Base-by-base conservation (phyloP, 371 early-diverging fungal species). In the Circinella minor region DNA sequence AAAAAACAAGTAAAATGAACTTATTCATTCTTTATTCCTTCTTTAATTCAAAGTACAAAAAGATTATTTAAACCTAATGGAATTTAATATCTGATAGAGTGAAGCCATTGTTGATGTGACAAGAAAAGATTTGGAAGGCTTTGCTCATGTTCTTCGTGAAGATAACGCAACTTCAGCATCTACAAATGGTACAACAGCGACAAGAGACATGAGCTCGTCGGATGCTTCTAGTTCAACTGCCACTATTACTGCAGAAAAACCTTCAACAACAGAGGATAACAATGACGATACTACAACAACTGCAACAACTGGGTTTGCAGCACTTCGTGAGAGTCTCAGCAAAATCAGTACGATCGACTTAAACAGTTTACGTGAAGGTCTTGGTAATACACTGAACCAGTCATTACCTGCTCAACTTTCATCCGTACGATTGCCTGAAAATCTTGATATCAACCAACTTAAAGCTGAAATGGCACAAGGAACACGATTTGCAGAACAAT, bases 401-500 rank as follows among this genome's bases (percentile, higher is more conserved):
- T 57, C 57, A 4, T 65, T 65, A 36, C 65, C 65, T 65, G 51
- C 65, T 14, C 65, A 65, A 65, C 57, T 57, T 11, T 8, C 57
- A 57, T 27, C 46, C 1, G 74, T 83, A 6, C 66, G 73, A 66
- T 64, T 84, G 57, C 84, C 84, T 17, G 81, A 81, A 47, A 81
- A 81, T 57, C 78, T 84, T 68, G 75, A 84, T 55, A 65, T 84
- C 54, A 68, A 63, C 43, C 79, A 79, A 49, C 61, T 84, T 5
- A 70, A 71, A 54, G 73, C 78, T 27, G 84, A 78, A 43, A 60
- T 82, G 36, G 66, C 61, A 10, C 79, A 76, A 34, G 81, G 82
- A 27, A 82, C 84, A 17, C 73, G 76, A 6, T 82, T 80, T 68
- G 84, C 84, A 57, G 84, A 84, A 63, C 82, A 82, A 63, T 84